phyloP scores from a whole-genome alignment of 129 eudicot species.

The Escallonia rubra region DNA sequence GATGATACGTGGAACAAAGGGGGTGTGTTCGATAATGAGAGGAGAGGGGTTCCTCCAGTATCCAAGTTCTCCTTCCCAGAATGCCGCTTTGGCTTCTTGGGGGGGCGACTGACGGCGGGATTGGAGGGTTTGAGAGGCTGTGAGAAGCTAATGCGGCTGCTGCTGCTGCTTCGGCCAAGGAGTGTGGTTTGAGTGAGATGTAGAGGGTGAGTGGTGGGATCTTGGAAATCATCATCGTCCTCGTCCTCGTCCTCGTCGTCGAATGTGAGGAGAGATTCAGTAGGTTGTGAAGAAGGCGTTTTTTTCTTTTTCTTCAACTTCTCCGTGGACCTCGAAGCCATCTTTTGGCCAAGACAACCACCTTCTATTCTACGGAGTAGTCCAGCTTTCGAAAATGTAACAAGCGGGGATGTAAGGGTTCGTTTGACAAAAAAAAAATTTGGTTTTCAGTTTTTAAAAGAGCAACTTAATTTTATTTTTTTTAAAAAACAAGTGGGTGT shows the following conservation, averaged over 20 bases:
- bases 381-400: too few relatives aligned
- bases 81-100: slow-evolving; percentile 40
- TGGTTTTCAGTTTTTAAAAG: too few relatives aligned
- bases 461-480: too few relatives aligned
- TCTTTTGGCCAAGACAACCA: too few relatives aligned
- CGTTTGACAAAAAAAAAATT: too few relatives aligned
- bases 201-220: slow-evolving; percentile 30
- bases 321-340: too few relatives aligned
- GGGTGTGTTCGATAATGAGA: too few relatives aligned
- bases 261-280: slow-evolving; percentile 5
- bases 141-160: slow-evolving; percentile 8
- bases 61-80: slow-evolving; percentile 42
- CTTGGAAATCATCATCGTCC: slow-evolving; percentile 54
- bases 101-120: slow-evolving; percentile 21
- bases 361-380: too few relatives aligned
- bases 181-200: slow-evolving; percentile 24
- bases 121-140: slow-evolving; percentile 27
- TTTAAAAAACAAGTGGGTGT: too few relatives aligned
- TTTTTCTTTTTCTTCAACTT: slow-evolving; percentile 2
- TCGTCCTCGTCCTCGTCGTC: slow-evolving; percentile 38
- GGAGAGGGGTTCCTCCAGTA: not conserved
- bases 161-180: not conserved
- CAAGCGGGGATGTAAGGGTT: too few relatives aligned
- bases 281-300: slow-evolving; percentile 18
- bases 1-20: too few relatives aligned